Percentiles rank a stretch among this genome's conserved stretches.
phyloP scores from a whole-genome alignment of 768 basidiomycete genomes.

The Tylopilus intermedius region DNA sequence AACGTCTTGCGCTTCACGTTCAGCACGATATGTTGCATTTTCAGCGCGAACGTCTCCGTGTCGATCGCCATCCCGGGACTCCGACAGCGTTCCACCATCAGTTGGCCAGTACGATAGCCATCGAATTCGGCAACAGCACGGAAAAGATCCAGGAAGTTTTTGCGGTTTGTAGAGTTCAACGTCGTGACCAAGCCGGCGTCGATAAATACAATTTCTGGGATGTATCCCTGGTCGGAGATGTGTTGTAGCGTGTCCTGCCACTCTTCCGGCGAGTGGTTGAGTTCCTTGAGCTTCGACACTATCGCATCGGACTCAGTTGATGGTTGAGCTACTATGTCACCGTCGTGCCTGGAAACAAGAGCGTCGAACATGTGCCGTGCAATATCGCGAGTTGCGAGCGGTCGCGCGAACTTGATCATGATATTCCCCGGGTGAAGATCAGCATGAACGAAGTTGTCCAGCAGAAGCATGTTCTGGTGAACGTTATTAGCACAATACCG shows the following conservation, averaged over 20 bases:
- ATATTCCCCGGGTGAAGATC: slow-evolving; percentile 94
- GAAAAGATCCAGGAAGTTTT: slow-evolving; percentile 96
- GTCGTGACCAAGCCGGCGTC: slow-evolving; percentile 94
- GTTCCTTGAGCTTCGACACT: slow-evolving; percentile 60
- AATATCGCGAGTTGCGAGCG: slow-evolving; percentile 62
- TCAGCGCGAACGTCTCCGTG: slow-evolving; percentile 91
- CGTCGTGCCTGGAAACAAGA: slow-evolving; percentile 41
- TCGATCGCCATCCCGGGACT: slow-evolving; percentile 88
- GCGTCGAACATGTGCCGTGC: slow-evolving; percentile 55
- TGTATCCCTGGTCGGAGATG: slow-evolving; percentile 68
- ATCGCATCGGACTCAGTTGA: slow-evolving; percentile 51
- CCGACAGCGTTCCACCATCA: slow-evolving; percentile 95
- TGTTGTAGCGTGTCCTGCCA: slow-evolving; percentile 69
- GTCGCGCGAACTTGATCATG: slow-evolving; percentile 94
- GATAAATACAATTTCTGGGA: slow-evolving; percentile 93
- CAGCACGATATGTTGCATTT: slow-evolving; percentile 94
- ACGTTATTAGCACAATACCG: slow-evolving; percentile 1
- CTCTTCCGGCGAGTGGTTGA: slow-evolving; percentile 51
- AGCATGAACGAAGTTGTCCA: slow-evolving; percentile 96
- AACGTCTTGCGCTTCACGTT: slow-evolving; percentile 95
- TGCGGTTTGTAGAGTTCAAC: slow-evolving; percentile 73
- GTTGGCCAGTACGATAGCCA: slow-evolving; percentile 88
- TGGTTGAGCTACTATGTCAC: slow-evolving; percentile 21
- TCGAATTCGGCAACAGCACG: slow-evolving; percentile 95
- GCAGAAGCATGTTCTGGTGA: slow-evolving; percentile 86